A percentile compares a stretch with the other conserved stretches of the same genome.
Evolutionary conservation across 306 rosid genomes (phyloP).

Genomic region (Dryas alaskensis): DNA sequence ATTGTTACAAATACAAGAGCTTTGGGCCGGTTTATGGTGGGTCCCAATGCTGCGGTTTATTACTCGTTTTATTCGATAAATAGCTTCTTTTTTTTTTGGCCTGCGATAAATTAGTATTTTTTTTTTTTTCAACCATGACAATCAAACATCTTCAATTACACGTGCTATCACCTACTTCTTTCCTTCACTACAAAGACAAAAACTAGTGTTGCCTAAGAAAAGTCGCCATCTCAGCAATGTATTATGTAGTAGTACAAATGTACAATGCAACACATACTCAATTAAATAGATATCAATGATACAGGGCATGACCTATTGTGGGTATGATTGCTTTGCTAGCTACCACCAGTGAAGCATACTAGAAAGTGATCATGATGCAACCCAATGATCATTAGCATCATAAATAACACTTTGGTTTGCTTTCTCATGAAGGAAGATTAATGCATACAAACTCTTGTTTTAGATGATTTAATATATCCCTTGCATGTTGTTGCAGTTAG

Average conservation of each 20-base stretch:
- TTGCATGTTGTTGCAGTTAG: too few relatives aligned
- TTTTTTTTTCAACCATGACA: not conserved
- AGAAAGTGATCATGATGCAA: too few relatives aligned
- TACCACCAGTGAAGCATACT: too few relatives aligned
- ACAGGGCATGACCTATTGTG: not conserved
- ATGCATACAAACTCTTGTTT: too few relatives aligned
- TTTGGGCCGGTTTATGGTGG: slow-evolving; percentile 9
- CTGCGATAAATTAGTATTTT: too few relatives aligned
- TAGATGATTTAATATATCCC: too few relatives aligned
- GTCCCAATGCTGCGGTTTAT: not conserved
- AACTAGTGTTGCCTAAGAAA: slow-evolving; percentile 24
- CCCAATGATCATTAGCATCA: too few relatives aligned
- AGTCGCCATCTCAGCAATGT: slow-evolving; percentile 5
- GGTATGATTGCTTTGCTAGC: too few relatives aligned
- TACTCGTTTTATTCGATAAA: too few relatives aligned
- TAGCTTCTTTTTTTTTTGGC: too few relatives aligned
- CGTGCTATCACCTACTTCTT: slow-evolving; percentile 17
- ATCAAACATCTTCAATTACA: not conserved
- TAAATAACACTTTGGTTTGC: too few relatives aligned
- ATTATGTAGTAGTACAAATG: not conserved
- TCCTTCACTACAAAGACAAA: slow-evolving; percentile 28
- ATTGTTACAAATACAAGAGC: not conserved
- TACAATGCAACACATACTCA: not conserved
- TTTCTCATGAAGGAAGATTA: too few relatives aligned
- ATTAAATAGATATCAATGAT: not conserved